Evolutionary conservation across 2,329 filamentous ascomycete species (phyloP), one percentile per base, ranked within the genome.

Genomic region (Massarina eburnea): DNA sequence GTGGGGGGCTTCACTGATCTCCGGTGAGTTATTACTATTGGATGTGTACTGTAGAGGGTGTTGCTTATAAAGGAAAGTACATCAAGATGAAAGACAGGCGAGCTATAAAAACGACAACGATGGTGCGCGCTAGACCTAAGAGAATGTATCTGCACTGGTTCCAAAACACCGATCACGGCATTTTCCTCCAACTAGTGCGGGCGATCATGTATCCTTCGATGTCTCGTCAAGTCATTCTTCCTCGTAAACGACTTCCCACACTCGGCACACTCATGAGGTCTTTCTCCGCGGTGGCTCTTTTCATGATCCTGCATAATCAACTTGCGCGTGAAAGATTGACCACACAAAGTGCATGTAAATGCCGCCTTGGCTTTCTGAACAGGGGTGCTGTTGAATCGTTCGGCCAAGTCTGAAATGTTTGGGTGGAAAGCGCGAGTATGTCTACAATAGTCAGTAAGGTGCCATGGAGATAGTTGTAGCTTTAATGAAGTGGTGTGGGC

Each of bases 241-340:
- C 62, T 32, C 4, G 57, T 61, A 20, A 67, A 67, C 1, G 62
- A 52, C 35, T 47, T 64, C 0, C 58, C 59, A 45, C 61, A 67
- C 22, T 67, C 59, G 0, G 51, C 44, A 33, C 63, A 67, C 15
- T 46, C 48, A 35, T 54, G 32, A 0, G 40, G 46, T 8, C 53
- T 48, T 27, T 47, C 43, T 0, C 68, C 71, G n/a, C 61, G 63
- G 46, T 76, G 72, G 19, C 64, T 70, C 7, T 62, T 54, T 36
- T 66, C 54, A 43, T 76, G 73, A 1, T 66, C 60, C 4, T 59
- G 61, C 2, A 66, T 56, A 30, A 68, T 70, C 10, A 65, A 63
- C 19, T 64, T 68, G 2, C 72, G 60, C 15, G 71, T 73, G 39
- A 74, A 76, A 1, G 46, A 62, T 43, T 69, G 71, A 0, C 55